These are phyloP conservation scores for Grigorovia jiainica DNA, from an alignment of 805 yeast species.

Conservation along the genomic window DNA sequence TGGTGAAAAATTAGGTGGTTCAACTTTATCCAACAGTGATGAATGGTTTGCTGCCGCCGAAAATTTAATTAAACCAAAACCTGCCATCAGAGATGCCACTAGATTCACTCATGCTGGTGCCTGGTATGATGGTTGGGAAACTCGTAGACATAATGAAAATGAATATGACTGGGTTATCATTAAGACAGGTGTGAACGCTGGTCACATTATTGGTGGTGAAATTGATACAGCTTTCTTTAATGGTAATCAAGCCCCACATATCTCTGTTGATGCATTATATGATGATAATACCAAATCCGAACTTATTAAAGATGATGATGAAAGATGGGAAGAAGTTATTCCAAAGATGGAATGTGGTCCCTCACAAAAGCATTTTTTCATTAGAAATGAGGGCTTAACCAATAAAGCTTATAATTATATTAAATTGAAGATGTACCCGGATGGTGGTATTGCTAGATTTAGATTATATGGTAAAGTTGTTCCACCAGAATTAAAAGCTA, in stretches of 20 bases:
- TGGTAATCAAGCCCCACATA: slow-evolving; percentile 91
- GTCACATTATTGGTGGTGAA: slow-evolving; percentile 73
- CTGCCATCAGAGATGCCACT: slow-evolving; percentile 76
- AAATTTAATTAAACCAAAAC: slow-evolving; percentile 70
- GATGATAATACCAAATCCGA: slow-evolving; percentile 28
- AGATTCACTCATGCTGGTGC: slow-evolving; percentile 80
- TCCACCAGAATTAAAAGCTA: slow-evolving; percentile 32
- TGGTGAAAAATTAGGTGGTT: slow-evolving; percentile 77
- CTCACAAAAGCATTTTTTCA: slow-evolving; percentile 72
- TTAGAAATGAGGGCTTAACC: slow-evolving; percentile 49
- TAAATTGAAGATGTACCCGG: slow-evolving; percentile 88
- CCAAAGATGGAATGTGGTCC: slow-evolving; percentile 81
- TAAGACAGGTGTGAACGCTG: slow-evolving; percentile 70
- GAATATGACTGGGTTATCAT: slow-evolving; percentile 84
- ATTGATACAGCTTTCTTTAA: slow-evolving; percentile 89
- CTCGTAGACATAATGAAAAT: slow-evolving; percentile 81
- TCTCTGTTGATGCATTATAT: slow-evolving; percentile 69
- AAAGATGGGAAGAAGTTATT: slow-evolving; percentile 64
- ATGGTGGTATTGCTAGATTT: slow-evolving; percentile 96
- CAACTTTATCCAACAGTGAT: slow-evolving; percentile 60
- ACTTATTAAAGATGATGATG: slow-evolving; percentile 18
- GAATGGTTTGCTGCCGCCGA: slow-evolving; percentile 95
- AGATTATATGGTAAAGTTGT: slow-evolving; percentile 77
- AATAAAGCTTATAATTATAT: slow-evolving; percentile 61
- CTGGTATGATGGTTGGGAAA: slow-evolving; percentile 99